Conservation (phyloP, 2,329 filamentous ascomycete species). For the Triangularia setosa region DNA sequence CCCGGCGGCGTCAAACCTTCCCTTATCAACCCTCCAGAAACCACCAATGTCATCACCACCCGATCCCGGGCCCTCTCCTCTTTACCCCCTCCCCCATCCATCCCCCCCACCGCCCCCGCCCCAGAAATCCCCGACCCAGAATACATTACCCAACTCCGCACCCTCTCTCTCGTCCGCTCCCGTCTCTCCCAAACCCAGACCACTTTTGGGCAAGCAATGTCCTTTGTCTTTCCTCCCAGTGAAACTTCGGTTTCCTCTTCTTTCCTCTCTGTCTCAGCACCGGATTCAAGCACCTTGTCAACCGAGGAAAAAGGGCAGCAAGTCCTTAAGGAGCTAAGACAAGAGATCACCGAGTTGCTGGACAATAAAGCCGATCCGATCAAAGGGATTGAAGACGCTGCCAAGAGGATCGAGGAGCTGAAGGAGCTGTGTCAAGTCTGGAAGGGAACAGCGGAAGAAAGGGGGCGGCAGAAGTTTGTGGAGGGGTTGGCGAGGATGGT, state of each 20-base stretch:
- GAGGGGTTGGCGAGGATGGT: conserved; percentile 77
- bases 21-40: too few species aligned
- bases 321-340: conserved; percentile 64
- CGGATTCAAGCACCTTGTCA: conserved; percentile 61
- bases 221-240: conserved; percentile 86
- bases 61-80: not conserved
- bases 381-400: conserved; percentile 69
- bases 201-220: conserved; percentile 91
- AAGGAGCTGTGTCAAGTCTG: conserved; percentile 76
- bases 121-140: conserved; percentile 45
- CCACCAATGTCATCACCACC: conserved; percentile 26
- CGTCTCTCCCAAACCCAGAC: conserved; percentile 88
- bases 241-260: conserved; percentile 80
- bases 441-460: conserved; percentile 95
- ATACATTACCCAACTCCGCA: conserved; percentile 76
- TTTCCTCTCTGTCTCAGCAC: conserved; percentile 85
- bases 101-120: conserved; percentile 11
- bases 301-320: conserved; percentile 85
- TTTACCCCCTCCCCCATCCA: conserved; percentile 3
- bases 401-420: conserved; percentile 69
- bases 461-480: conserved; percentile 74
- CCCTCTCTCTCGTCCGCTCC: conserved; percentile 73
- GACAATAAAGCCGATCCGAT: conserved; percentile 49
- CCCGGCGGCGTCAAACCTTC: conserved; percentile 44
- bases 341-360: conserved; percentile 68